Evolutionary conservation across 495 filamentous ascomycete genomes (phyloP).

Genomic region (Neurospora sp.): DNA sequence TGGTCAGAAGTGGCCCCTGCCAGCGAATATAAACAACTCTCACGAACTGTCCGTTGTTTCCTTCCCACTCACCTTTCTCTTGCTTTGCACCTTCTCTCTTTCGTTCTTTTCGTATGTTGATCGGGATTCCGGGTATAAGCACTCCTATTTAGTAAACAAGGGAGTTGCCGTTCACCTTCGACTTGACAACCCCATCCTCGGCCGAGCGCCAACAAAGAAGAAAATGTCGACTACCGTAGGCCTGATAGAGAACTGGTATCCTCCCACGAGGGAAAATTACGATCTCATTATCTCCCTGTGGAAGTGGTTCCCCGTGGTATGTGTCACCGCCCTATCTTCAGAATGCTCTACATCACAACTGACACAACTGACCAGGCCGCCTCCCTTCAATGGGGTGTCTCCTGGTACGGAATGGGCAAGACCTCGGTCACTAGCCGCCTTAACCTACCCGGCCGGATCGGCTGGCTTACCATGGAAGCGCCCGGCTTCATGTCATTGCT

Average conservation of each 20-base stretch:
- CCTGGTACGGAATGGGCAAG: slow-evolving; percentile 73
- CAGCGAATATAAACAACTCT: not conserved
- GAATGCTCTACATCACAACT: not conserved
- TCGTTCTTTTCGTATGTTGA: not conserved
- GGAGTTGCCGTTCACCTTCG: not conserved
- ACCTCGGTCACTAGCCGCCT: slow-evolving; percentile 62
- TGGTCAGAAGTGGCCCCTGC: not conserved
- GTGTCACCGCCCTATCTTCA: not conserved
- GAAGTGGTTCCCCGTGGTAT: slow-evolving; percentile 36
- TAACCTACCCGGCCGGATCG: slow-evolving; percentile 82
- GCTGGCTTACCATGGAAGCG: slow-evolving; percentile 81
- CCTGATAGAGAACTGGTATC: slow-evolving; percentile 38
- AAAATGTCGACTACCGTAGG: slow-evolving; percentile 14
- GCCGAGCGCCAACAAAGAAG: not conserved
- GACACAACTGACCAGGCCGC: slow-evolving; percentile 33
- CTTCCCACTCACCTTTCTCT: not conserved
- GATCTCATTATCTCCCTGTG: slow-evolving; percentile 42
- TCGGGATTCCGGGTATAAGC: not conserved
- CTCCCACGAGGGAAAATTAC: slow-evolving; percentile 42
- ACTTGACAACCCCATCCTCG: not conserved
- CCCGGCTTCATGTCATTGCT: slow-evolving; percentile 65
- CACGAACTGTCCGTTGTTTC: not conserved
- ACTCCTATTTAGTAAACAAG: not conserved
- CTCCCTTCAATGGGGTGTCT: slow-evolving; percentile 50
- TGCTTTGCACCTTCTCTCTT: not conserved